phyloP scores from a whole-genome alignment of 495 filamentous ascomycete genomes.

The Gamarada debralockiae region DNA sequence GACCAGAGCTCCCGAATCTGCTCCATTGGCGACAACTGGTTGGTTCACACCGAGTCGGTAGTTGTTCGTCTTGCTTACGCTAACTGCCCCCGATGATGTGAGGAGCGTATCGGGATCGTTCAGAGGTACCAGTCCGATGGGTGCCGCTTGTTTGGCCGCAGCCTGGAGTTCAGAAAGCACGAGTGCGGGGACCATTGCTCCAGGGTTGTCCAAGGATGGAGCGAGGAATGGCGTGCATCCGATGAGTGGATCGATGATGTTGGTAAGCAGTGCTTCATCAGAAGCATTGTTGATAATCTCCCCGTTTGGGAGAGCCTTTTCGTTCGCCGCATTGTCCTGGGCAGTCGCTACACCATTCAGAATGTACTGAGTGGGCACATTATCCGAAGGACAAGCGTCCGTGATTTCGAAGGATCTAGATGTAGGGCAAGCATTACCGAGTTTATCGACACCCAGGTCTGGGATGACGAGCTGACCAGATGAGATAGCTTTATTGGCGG shows the following conservation, averaged over 20 bases:
- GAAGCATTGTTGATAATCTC: conserved; percentile 5
- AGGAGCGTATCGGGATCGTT: conserved; percentile 2
- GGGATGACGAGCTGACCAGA: conserved; percentile 5
- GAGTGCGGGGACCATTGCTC: background rate
- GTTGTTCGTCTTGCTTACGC: background rate
- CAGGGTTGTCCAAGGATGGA: background rate
- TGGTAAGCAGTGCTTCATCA: conserved; percentile 6
- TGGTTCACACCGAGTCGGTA: conserved; percentile 8
- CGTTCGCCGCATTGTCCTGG: conserved; percentile 5
- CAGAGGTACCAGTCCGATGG: conserved; percentile 1
- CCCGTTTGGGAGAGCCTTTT: background rate
- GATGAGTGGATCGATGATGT: conserved; percentile 7
- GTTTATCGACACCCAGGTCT: background rate
- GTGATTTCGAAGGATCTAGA: conserved; percentile 1
- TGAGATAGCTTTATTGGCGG: too few species aligned
- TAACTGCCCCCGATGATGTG: background rate
- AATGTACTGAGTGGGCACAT: conserved; percentile 6
- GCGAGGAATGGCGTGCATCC: conserved; percentile 3
- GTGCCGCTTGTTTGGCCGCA: background rate
- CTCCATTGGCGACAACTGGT: background rate
- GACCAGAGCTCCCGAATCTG: background rate
- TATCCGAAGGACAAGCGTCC: conserved; percentile 9
- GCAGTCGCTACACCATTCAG: background rate
- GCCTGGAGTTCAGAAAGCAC: conserved; percentile 5
- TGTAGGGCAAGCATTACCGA: conserved; percentile 2